Evolutionary conservation across 345 rosid genomes (phyloP), one percentile per base, ranked within the genome.

Genomic region (Citrus inodora): DNA sequence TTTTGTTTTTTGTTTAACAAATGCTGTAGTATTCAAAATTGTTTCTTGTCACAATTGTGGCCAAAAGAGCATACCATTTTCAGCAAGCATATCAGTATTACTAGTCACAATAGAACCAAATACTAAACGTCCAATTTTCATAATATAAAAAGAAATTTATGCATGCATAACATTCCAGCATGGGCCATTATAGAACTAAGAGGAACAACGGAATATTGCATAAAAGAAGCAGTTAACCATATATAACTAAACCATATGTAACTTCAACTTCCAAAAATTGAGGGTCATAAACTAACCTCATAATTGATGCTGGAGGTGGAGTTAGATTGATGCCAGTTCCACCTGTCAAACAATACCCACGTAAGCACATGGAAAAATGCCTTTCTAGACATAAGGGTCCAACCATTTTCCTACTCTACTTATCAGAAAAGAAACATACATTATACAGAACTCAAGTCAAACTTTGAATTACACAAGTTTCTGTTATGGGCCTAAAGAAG

Each of bases 251-350:
- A 46, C 17, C 51, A 46, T 46, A 46, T 11, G 16, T 32, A 42
- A n/a, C 32, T 33, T 51, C 30, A 35, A 9, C 5, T 75, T n/a
- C 14, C 13, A n/a, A 25, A 59, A n/a, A 66, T 8, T 22, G 62
- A 48, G 19, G 56, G 42, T 76, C 75, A 40, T 40, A 67, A 75
- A 87, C 92, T 79, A 80, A 91, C 99, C 99, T 88, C 79, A 95
- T 89, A 78, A 93, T 91, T 67, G 98, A 87, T 69, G 83, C 73
- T 7, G 99, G 99, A 22, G 98, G 98, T 37, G 99, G 99, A 70
- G 98, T 95, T 79, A 95, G 92, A 80, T 95, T 95, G 84, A 95
- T 92, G 89, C 98, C 99, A 70, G 99, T 95, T 86, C 99, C 98
- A 73, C 99, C 99, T 93, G 90, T 55, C 70, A 84, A 78, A 81